Evolutionary conservation across 305 asterid genomes (phyloP), one percentile per base, ranked within the genome.

Genomic region (Petunia hybrid): DNA sequence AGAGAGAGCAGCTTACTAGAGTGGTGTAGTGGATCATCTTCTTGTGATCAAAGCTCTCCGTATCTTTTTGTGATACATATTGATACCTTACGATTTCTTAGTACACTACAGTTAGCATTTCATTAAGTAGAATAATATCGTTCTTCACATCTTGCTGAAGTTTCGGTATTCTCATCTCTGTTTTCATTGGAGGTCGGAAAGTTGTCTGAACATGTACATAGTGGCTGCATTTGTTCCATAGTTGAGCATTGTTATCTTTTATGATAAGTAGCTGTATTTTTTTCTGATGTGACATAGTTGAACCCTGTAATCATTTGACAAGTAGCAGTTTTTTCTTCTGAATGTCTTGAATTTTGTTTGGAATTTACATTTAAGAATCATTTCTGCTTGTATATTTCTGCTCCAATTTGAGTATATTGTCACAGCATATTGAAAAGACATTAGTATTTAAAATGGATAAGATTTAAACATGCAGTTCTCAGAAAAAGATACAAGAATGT

Each of bases 11-110:
- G 65, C 84, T 77, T 85, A 48, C 82, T 64, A 79, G 81, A n/a
- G 61, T 12, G 59, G 89, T 77, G 79, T 76, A 64, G 63, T 70
- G 69, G 87, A 89, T 88, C 90, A 88, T 85, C 82, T 68, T 83
- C 74, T 80, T 86, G 87, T 91, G 92, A 90, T 90, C 64, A 77
- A 22, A 80, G 82, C 81, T 83, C 88, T 82, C 78, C 56, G 6
- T 59, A 22, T 22, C 31, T 22, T 22, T 8, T 8, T 51, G 10
- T 0, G 56, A 51, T 2, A 48, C 13, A 48, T 12, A 6, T 48
- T 48, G 55, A 48, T 48, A 48, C 2, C 13, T 8, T 48, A 9
- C 13, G 9, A 46, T 46, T 12, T 46, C 9, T 0, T 48, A 8
- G 55, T 48, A 51, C 10, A 51, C 14, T 51, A 3, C 56, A 51